phyloP scores from a whole-genome alignment of 257 asterid species.

The Coffea eugenioides region DNA sequence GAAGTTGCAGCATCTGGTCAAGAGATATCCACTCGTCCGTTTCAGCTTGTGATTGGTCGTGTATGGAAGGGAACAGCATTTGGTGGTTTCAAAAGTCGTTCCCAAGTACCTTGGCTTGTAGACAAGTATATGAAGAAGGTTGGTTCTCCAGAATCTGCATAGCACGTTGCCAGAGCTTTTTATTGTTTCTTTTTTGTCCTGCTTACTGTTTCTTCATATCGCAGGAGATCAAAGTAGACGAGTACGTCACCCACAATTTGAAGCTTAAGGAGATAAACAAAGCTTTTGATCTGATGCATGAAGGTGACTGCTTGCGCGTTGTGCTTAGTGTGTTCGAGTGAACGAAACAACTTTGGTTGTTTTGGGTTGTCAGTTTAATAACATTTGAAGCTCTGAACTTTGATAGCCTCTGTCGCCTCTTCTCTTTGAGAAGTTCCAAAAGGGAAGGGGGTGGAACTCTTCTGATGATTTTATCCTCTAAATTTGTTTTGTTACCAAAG shows the following conservation, averaged over 20 bases:
- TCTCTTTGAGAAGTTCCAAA: neutral
- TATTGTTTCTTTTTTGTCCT: neutral
- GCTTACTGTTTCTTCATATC: neutral
- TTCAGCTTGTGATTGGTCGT: slow-evolving; percentile 98
- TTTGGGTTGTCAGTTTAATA: neutral
- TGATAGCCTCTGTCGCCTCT: neutral
- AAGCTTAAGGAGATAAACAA: slow-evolving; percentile 70
- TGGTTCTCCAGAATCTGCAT: slow-evolving; percentile 1
- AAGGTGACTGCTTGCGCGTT: slow-evolving; percentile 78
- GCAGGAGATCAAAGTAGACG: slow-evolving; percentile 97
- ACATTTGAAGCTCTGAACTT: neutral
- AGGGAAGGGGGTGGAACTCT: neutral
- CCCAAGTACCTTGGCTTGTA: slow-evolving; percentile 97
- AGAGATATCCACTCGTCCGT: slow-evolving; percentile 95
- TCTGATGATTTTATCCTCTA: neutral
- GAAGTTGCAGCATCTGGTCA: slow-evolving; percentile 99
- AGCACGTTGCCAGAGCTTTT: neutral
- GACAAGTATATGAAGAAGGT: slow-evolving; percentile 92
- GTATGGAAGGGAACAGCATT: slow-evolving; percentile 99
- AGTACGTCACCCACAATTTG: slow-evolving; percentile 84
- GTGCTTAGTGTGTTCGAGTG: slow-evolving; percentile 58
- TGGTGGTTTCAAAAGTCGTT: slow-evolving; percentile 97
- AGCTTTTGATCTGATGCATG: slow-evolving; percentile 94
- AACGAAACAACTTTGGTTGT: slow-evolving; percentile 3
- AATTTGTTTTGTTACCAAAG: neutral